These are phyloP conservation scores for Epichloe scottii DNA, from an alignment of 2,329 filamentous ascomycete species.

Conservation along the genomic window DNA sequence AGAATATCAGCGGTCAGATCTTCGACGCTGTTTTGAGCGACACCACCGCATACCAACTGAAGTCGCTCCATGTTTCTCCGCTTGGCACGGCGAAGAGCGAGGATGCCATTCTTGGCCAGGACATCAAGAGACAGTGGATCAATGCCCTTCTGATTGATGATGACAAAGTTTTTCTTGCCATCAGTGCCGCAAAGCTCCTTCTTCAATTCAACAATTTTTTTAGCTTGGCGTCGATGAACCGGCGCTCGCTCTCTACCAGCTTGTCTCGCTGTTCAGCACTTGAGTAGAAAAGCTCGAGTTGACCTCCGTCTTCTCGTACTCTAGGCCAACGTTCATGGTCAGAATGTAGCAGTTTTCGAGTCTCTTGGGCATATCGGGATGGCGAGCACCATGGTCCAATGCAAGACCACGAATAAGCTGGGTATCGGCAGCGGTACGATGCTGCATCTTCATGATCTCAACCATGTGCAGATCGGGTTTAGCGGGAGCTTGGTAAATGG, in stretches of 20 bases:
- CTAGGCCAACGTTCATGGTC: constrained; percentile 88
- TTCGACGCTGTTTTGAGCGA: constrained; percentile 90
- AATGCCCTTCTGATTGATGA: constrained; percentile 99
- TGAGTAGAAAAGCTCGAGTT: constrained; percentile 99
- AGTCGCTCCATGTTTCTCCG: constrained; percentile 97
- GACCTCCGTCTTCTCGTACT: constrained; percentile 98
- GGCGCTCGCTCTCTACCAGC: constrained; percentile 90
- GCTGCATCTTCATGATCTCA: constrained; percentile 99
- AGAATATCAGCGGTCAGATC: constrained; percentile 79
- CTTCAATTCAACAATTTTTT: constrained; percentile 95
- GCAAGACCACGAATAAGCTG: constrained; percentile 89
- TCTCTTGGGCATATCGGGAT: constrained; percentile 96
- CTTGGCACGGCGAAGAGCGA: constrained; percentile 89
- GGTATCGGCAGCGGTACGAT: constrained; percentile 89
- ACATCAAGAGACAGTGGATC: constrained; percentile 93
- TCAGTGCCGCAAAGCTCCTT: constrained; percentile 93
- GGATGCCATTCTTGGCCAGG: constrained; percentile 93
- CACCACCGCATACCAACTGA: constrained; percentile 85
- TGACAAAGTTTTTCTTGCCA: constrained; percentile 87
- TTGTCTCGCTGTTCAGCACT: constrained; percentile 95
- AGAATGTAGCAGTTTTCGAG: constrained; percentile 93
- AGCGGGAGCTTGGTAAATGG: constrained; percentile 77
- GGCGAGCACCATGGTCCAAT: constrained; percentile 86
- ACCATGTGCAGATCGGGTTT: constrained; percentile 99
- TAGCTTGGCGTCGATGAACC: constrained; percentile 91